Evolutionary conservation across 805 yeast species (phyloP), one percentile per base, ranked within the genome.

Genomic region (Yamadazyma sp.): DNA sequence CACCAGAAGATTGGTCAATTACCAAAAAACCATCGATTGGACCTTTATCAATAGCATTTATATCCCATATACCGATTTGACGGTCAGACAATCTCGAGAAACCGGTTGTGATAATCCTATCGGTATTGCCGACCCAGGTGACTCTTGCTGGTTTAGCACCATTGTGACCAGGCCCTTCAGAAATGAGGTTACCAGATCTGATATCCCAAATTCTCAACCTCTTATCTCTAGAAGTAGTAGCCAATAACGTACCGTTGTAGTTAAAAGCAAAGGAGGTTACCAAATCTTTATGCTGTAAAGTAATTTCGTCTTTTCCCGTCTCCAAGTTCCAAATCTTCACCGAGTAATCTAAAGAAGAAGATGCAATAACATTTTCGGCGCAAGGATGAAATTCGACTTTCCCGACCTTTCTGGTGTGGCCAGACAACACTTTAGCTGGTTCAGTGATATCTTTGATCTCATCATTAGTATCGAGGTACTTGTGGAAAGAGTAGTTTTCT

Each of bases 341-440:
- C 1, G 95, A 75, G 62, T 88, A 85, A 63, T 93, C 99, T 54
- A 86, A 75, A 0, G 96, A 87, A 5, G 95, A 78, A 2, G 96
- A 84, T 3, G 96, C 97, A 37, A 95, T 71, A 14, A 93, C 82
- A 59, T 88, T 77, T 50, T 78, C 73, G 21, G 95, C 97, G 27
- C 84, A 77, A 6, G 99, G 99, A 58, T 88, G 95, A 70, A 77
- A 93, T 44, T 74, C 70, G 21, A 95, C 82, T 53, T 88, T 96
- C 9, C 99, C 98, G 20, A 93, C 96, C 60, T 93, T 93, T 54
- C 95, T 76, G 32, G 83, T 71, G 59, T 93, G 99, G n/a, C 98
- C 98, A 15, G 77, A 51, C 46, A 90, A 73, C 28, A 77, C 67
- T 47, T 80, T 82, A 18, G 67, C 62, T 6, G 99, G 98, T 25